Percentiles rank a stretch among this genome's conserved stretches.
These are phyloP conservation scores for Omphalea diandra DNA, from an alignment of 441 rosid genomes.

Conservation along the genomic window DNA sequence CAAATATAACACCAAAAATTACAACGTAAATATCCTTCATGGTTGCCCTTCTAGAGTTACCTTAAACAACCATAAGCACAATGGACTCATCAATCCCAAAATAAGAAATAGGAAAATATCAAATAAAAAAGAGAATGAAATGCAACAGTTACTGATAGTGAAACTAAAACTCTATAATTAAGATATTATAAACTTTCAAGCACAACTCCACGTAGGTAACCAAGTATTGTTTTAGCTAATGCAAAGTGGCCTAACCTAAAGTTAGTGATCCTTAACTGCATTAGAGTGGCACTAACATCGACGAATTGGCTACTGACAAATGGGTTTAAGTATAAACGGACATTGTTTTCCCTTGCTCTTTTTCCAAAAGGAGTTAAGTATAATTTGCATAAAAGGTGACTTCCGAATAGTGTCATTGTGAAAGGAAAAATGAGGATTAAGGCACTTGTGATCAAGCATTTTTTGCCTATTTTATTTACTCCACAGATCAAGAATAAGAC, in stretches of 20 bases:
- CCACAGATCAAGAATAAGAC: too few species aligned
- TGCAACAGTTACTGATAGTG: not conserved
- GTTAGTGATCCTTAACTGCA: slow-evolving; percentile 36
- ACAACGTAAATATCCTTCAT: slow-evolving; percentile 26
- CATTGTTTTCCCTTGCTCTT: not conserved
- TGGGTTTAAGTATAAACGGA: not conserved
- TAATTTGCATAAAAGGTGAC: not conserved
- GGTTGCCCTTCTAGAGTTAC: slow-evolving; percentile 33
- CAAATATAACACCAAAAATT: slow-evolving; percentile 12
- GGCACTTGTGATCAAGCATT: slow-evolving; percentile 16
- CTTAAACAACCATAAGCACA: slow-evolving; percentile 28
- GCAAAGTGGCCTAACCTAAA: slow-evolving; percentile 37
- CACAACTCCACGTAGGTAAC: slow-evolving; percentile 15
- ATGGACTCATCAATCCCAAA: slow-evolving; percentile 1
- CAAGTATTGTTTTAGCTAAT: slow-evolving; percentile 30
- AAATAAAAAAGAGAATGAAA: not conserved
- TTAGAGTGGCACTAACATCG: slow-evolving; percentile 30
- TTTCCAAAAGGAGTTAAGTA: not conserved
- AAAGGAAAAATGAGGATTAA: not conserved
- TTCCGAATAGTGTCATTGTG: not conserved
- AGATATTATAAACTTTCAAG: not conserved
- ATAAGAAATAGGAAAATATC: not conserved
- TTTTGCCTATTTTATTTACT: slow-evolving; percentile 15
- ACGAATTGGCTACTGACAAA: slow-evolving; percentile 26
- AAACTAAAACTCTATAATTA: not conserved